Conservation (phyloP, 441 rosid genomes). For the Jatropha podagrica region DNA sequence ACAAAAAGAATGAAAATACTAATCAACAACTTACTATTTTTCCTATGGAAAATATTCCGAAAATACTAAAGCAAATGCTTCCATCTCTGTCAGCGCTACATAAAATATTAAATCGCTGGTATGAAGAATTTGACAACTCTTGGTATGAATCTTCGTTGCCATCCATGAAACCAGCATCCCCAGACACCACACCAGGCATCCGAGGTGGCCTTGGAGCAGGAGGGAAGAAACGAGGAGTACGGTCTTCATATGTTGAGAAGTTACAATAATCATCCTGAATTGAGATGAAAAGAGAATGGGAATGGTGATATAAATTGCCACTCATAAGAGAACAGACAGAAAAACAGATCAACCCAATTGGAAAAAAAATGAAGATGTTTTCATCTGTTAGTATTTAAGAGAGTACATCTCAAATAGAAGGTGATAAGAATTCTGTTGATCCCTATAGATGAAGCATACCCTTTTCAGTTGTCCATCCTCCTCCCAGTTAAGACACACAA, state of each 20-base stretch:
- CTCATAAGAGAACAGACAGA: not conserved
- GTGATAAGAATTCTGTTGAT: not conserved
- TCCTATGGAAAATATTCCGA: constrained; percentile 85
- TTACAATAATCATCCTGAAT: constrained; percentile 50
- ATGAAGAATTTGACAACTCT: constrained; percentile 73
- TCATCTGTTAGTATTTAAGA: not conserved
- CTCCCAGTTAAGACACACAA: constrained; percentile 90
- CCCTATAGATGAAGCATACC: constrained; percentile 28
- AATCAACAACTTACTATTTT: constrained; percentile 64
- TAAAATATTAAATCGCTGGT: constrained; percentile 67
- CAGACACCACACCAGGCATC: constrained; percentile 66
- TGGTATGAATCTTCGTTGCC: constrained; percentile 73
- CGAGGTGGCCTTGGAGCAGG: constrained; percentile 77
- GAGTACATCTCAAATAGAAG: not conserved
- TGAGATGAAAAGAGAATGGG: constrained; percentile 18
- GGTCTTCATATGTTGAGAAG: constrained; percentile 60
- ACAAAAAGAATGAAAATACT: constrained; percentile 9
- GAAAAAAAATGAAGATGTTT: not conserved
- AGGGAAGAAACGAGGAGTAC: constrained; percentile 82
- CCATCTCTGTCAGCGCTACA: constrained; percentile 88
- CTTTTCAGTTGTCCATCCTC: constrained; percentile 57
- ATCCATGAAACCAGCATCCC: constrained; percentile 76
- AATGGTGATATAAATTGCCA: constrained; percentile 6
- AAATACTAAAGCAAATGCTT: constrained; percentile 73
- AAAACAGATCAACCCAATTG: not conserved